phyloP scores from a whole-genome alignment of 202 grass and related monocot genomes.

The Panicum hallii region DNA sequence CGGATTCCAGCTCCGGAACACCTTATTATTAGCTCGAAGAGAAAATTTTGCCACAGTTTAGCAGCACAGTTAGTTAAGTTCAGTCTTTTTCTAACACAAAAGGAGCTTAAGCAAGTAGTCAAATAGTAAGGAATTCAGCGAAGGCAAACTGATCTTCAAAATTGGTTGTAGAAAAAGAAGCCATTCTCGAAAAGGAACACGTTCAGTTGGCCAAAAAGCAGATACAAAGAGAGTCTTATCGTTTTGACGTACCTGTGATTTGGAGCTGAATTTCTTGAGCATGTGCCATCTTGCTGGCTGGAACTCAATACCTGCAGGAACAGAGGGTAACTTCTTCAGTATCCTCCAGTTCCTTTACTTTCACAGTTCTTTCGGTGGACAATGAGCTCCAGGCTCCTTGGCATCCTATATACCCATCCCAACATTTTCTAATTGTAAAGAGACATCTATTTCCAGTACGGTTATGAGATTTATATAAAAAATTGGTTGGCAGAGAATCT shows the following conservation, averaged over 20 bases:
- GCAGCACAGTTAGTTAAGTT: neutral
- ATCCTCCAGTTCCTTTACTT: neutral
- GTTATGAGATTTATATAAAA: neutral
- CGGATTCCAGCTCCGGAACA: neutral
- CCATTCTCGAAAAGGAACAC: neutral
- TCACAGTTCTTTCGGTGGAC: neutral
- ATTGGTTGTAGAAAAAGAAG: too few species aligned
- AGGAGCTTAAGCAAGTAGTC: neutral
- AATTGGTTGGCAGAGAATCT: neutral
- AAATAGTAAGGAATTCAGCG: too few species aligned
- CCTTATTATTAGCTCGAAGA: neutral
- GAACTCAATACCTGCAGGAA: neutral
- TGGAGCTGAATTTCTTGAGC: constrained; percentile 31
- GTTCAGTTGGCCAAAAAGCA: neutral
- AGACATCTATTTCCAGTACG: neutral
- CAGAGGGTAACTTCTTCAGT: neutral
- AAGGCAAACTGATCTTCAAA: too few species aligned
- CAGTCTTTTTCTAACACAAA: neutral
- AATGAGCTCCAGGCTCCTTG: constrained; percentile 1
- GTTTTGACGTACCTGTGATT: neutral
- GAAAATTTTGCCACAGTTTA: neutral
- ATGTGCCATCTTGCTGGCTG: neutral
- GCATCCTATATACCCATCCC: neutral
- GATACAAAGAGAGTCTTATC: neutral
- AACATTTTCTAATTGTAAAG: neutral